Base-by-base conservation (phyloP, 441 rosid species). In the Gossypium trilobum region DNA sequence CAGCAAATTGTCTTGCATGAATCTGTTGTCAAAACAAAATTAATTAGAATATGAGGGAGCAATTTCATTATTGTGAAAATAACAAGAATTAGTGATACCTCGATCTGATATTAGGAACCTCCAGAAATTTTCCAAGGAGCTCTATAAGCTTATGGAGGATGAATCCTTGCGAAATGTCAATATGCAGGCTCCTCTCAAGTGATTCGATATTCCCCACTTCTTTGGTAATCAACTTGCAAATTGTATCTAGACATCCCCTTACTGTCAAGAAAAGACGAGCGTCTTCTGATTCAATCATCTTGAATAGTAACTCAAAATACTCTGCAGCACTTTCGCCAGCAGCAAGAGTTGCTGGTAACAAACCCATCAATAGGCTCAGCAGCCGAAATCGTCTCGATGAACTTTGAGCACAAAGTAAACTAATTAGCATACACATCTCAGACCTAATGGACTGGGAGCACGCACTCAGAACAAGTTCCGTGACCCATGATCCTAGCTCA, bases 401-500 rank as follows among this genome's bases (percentile, higher is more conserved):
- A 85, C 96, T 92, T 84, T 96, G 96, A 59, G 90, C 87, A 79
- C 91, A 88, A 71, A 97, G 95, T 82, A 97, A 82, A 79, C 89
- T 89, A 76, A 97, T 88, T 80, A 97, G 81, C 86, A 87, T 88
- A 93, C 98, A 92, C 99, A 97, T 97, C 88, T 95, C 99, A 42
- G 99, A 92, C 75, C 98, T 87, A 64, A 97, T 95, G 75, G 99
- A 92, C 79, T 92, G 99, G 56, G 99, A 97, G 80, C 99, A 97
- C 75, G 99, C 97, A 87, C 99, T 92, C 75, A 97, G 84, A 81
- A 90, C 87, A 81, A 97, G 97, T 82, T 95, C 99, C 68, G 96
- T 86, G 74, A 97, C 99, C 99, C 99, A 97, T 52, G 97, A 92
- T 0, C 99, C 99, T 62, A 94, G 87, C 89, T 92, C 99, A 78